Percentiles rank a stretch among this genome's conserved stretches.
These are phyloP conservation scores for Intubia oerlemansii DNA, from an alignment of 2,329 filamentous ascomycete genomes.

Conservation along the genomic window DNA sequence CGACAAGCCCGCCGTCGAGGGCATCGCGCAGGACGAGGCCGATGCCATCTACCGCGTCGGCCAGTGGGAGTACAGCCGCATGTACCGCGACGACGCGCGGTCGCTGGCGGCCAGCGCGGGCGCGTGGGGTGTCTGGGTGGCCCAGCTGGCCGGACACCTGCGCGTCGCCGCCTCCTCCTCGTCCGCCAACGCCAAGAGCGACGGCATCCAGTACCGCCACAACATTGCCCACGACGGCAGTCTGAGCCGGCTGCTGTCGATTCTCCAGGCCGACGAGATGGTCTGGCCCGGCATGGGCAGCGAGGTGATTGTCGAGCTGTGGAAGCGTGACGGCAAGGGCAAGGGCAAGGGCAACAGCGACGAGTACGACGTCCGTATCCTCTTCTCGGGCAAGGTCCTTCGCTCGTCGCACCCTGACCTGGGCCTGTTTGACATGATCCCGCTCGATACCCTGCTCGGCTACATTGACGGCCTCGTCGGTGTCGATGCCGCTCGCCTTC, in stretches of 20 bases:
- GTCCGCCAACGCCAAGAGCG: not conserved
- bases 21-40: slow-evolving; percentile 36
- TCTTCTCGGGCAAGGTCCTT: slow-evolving; percentile 49
- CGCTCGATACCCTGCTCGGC: slow-evolving; percentile 36
- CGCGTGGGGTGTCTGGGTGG: slow-evolving; percentile 52
- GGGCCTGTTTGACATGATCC: slow-evolving; percentile 51
- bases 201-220: slow-evolving; percentile 35
- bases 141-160: slow-evolving; percentile 47
- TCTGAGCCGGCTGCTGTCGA: slow-evolving; percentile 41
- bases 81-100: slow-evolving; percentile 45
- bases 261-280: slow-evolving; percentile 56
- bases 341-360: not conserved
- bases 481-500: slow-evolving; percentile 16
- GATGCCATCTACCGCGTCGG: slow-evolving; percentile 55
- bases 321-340: slow-evolving; percentile 10
- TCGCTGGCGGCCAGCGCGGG: slow-evolving; percentile 40
- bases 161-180: slow-evolving; percentile 13
- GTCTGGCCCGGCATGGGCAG: slow-evolving; percentile 71
- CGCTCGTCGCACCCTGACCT: slow-evolving; percentile 45
- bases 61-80: slow-evolving; percentile 61
- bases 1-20: slow-evolving; percentile 33
- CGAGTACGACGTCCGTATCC: slow-evolving; percentile 36
- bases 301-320: slow-evolving; percentile 61
- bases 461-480: slow-evolving; percentile 59
- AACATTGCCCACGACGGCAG: slow-evolving; percentile 69